These are phyloP conservation scores for Aspergillus novoparasiticus DNA, from an alignment of 2,329 filamentous ascomycete species.

Conservation along the genomic window DNA sequence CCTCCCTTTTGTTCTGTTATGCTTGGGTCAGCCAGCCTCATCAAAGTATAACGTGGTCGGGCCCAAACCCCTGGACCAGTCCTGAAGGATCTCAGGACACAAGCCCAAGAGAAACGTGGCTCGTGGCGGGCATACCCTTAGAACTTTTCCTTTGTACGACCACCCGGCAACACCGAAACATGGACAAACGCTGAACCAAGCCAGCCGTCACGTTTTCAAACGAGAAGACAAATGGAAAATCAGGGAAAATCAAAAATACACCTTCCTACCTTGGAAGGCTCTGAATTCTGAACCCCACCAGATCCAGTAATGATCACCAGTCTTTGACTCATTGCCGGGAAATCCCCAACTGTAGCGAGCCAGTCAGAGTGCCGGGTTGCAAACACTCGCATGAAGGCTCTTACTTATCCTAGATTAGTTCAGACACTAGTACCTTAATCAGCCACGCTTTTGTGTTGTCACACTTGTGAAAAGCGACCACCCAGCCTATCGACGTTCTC, in stretches of 20 bases:
- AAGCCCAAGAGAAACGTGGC: constrained; percentile 12
- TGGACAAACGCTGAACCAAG: neutral
- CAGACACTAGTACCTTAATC: constrained; percentile 7
- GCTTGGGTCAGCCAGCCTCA: neutral
- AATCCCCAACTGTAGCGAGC: constrained; percentile 11
- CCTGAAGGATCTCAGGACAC: constrained; percentile 6
- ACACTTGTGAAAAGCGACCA: neutral
- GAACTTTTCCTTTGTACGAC: neutral
- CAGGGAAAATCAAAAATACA: neutral
- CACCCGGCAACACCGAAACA: constrained; percentile 3
- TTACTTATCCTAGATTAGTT: constrained; percentile 9
- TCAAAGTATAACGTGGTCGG: constrained; percentile 5
- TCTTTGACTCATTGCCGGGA: constrained; percentile 20
- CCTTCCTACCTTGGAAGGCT: constrained; percentile 11
- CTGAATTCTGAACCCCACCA: constrained; percentile 5
- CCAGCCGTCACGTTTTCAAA: constrained; percentile 1
- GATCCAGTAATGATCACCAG: constrained; percentile 17
- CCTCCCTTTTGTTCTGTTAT: neutral
- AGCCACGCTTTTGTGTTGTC: neutral
- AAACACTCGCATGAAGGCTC: constrained; percentile 17
- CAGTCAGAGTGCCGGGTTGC: constrained; percentile 12
- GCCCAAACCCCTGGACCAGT: constrained; percentile 7
- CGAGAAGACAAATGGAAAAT: no score
- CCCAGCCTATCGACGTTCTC: neutral
- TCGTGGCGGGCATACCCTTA: constrained; percentile 1